Evolutionary conservation across 169 alveolate species (phyloP).

Genomic region (Perkinsus marinus): DNA sequence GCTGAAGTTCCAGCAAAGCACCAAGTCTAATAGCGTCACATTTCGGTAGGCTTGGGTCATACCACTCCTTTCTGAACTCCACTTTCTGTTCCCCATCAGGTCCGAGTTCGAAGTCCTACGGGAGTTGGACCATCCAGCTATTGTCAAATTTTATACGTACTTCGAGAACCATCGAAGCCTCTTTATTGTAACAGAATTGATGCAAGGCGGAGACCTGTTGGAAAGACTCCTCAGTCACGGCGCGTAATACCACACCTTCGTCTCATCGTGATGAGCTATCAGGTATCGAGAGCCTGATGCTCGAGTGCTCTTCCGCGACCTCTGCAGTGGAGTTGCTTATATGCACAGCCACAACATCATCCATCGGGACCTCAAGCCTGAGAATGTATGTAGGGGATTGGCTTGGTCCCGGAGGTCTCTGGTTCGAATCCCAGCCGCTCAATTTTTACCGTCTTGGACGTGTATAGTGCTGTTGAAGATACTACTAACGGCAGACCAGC

Average conservation of each 20-base stretch:
- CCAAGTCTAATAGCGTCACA: not conserved
- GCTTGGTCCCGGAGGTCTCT: too few species aligned
- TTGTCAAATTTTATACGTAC: slow-evolving; percentile 11
- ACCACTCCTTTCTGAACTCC: not conserved
- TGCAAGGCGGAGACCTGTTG: slow-evolving; percentile 18
- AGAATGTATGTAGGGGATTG: not conserved
- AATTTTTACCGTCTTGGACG: too few species aligned
- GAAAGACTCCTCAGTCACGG: slow-evolving; percentile 6
- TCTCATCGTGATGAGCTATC: not conserved
- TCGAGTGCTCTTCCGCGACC: not conserved
- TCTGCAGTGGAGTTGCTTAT: not conserved
- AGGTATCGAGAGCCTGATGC: not conserved
- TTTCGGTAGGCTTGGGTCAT: not conserved
- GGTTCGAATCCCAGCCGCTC: not conserved
- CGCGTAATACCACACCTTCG: not conserved
- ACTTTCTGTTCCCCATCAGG: not conserved
- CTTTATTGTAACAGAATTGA: slow-evolving; percentile 12
- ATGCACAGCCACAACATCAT: not conserved
- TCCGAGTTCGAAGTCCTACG: slow-evolving; percentile 12
- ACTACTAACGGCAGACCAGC: not conserved
- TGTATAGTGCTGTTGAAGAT: not conserved
- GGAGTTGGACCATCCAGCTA: slow-evolving; percentile 17
- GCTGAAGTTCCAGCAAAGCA: not conserved
- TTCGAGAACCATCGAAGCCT: slow-evolving; percentile 5
- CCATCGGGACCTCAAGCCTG: not conserved